These are phyloP conservation scores for Elongisporangium prolatum DNA, from an alignment of 352 stramenopile genomes.

Conservation along the genomic window DNA sequence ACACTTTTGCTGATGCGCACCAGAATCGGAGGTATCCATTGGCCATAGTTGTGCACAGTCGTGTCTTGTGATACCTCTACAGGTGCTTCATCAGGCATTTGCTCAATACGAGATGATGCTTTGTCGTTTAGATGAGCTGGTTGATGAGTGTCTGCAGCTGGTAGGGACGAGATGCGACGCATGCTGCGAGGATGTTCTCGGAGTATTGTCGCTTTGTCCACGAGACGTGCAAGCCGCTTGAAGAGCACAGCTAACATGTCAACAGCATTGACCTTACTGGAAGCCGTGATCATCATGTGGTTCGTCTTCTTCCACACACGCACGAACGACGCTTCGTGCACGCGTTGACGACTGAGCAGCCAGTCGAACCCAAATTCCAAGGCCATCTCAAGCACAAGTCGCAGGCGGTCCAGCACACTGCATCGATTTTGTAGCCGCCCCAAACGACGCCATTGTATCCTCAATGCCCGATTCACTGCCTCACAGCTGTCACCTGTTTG, in stretches of 20 bases:
- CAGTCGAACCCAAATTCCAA: not conserved
- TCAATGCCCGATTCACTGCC: not conserved
- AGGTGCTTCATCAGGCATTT: slow-evolving; percentile 4
- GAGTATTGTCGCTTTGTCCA: slow-evolving; percentile 7
- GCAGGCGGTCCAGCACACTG: not conserved
- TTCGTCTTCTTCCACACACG: slow-evolving; percentile 11
- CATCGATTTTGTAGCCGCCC: not conserved
- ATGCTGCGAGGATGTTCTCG: not conserved
- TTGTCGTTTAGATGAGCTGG: too few relatives aligned
- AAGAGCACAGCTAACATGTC: slow-evolving; percentile 4
- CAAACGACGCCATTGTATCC: not conserved
- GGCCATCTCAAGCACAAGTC: not conserved
- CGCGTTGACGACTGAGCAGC: not conserved
- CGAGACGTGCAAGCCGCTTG: slow-evolving; percentile 13
- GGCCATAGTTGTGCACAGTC: slow-evolving; percentile 14
- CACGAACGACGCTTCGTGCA: not conserved
- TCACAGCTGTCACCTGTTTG: not conserved
- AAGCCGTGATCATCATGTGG: slow-evolving; percentile 7
- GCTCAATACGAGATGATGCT: not conserved
- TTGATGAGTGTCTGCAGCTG: not conserved
- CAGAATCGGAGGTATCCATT: slow-evolving; percentile 31
- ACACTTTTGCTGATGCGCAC: slow-evolving; percentile 28
- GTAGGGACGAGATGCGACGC: not conserved
- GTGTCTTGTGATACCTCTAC: slow-evolving; percentile 5
- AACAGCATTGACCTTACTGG: slow-evolving; percentile 2